Percentiles rank a stretch among this genome's conserved stretches.
Evolutionary conservation across 164 flowering plant genomes (phyloP).

Genomic region (Magnolia kwangsiensis): DNA sequence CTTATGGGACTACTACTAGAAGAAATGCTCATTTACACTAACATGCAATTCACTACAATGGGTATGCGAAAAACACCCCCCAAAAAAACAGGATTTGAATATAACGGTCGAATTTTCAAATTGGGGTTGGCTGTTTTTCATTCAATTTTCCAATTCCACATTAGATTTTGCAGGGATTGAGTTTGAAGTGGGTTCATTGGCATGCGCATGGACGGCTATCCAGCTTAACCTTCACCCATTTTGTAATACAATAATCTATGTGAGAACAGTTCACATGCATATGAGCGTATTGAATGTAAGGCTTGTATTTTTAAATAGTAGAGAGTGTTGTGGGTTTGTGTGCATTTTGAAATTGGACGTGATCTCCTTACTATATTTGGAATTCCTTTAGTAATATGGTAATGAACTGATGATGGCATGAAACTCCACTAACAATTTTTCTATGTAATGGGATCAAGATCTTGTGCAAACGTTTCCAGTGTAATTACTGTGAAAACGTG

Average conservation of each 20-base stretch:
- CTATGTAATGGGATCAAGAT: background rate
- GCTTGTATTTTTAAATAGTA: background rate
- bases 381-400: background rate
- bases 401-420: background rate
- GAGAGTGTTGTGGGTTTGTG: background rate
- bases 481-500: too few relatives aligned
- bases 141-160: background rate
- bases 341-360: background rate
- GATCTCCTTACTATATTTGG: background rate
- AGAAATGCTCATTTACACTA: background rate
- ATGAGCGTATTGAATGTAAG: background rate
- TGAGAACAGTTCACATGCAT: background rate
- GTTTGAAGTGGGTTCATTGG: too few relatives aligned
- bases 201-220: too few relatives aligned
- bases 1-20: constrained; percentile 24
- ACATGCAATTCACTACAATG: background rate
- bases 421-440: background rate
- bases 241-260: background rate
- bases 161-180: too few relatives aligned
- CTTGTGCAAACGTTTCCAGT: too few relatives aligned
- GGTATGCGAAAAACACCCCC: too few relatives aligned
- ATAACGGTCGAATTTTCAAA: constrained; percentile 8
- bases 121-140: background rate
- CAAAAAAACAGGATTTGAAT: background rate
- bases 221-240: background rate